Evolutionary conservation across 371 early-diverging fungal species (phyloP).

Genomic region (Actinomortierella ambigua): DNA sequence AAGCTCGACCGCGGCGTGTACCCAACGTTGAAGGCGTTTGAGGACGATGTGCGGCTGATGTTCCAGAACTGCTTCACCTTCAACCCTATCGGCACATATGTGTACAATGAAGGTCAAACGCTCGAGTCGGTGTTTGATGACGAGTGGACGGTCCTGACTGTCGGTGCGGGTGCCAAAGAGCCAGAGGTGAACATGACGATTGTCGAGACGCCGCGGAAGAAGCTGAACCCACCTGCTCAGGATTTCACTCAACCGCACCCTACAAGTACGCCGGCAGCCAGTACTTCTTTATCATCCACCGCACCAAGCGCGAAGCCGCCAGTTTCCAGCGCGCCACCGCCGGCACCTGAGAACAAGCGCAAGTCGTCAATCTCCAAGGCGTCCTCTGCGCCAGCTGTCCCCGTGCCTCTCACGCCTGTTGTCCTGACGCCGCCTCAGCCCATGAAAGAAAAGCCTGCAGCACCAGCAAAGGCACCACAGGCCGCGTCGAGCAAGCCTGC

Average conservation of each 20-base stretch:
- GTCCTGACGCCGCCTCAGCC: no score
- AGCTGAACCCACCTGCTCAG: background rate
- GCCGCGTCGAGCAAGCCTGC: background rate
- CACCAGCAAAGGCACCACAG: conserved; percentile 8
- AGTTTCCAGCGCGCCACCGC: background rate
- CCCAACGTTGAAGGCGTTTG: conserved; percentile 50
- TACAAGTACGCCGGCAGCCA: background rate
- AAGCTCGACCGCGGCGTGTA: conserved; percentile 73
- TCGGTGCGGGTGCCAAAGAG: conserved; percentile 23
- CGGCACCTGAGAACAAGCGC: background rate
- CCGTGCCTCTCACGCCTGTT: background rate
- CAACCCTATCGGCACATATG: conserved; percentile 82
- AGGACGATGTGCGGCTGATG: conserved; percentile 66
- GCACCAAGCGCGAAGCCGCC: background rate
- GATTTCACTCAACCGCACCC: background rate
- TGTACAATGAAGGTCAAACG: conserved; percentile 74
- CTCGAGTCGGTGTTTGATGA: conserved; percentile 71
- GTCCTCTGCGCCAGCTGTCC: no score
- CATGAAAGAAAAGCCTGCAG: background rate
- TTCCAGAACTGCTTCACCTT: conserved; percentile 92
- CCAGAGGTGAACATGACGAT: conserved; percentile 52
- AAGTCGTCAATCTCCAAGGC: conserved; percentile 2
- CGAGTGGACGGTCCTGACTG: conserved; percentile 42
- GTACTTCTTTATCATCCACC: background rate
- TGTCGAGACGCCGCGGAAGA: conserved; percentile 49